phyloP scores from a whole-genome alignment of 2,329 filamentous ascomycete species.

The Colletotrichum musae region DNA sequence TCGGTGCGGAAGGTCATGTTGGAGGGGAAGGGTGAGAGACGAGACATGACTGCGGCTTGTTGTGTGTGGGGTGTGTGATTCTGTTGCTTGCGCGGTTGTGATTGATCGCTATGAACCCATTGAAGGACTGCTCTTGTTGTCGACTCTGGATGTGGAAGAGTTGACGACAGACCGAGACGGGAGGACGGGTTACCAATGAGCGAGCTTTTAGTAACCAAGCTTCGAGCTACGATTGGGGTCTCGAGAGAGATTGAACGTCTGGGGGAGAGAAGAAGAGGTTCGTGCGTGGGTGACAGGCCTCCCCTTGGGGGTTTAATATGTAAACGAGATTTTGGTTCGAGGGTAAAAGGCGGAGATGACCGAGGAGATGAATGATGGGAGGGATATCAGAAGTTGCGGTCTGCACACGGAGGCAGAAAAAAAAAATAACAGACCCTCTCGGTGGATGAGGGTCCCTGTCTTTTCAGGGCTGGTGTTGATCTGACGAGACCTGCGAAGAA shows the following conservation, averaged over 20 bases:
- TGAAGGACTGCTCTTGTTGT: constrained; percentile 31
- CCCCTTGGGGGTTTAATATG: constrained; percentile 23
- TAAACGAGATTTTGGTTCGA: constrained; percentile 32
- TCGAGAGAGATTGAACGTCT: constrained; percentile 12
- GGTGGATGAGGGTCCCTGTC: constrained; percentile 16
- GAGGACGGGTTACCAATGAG: constrained; percentile 21
- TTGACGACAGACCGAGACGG: neutral
- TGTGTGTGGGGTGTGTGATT: neutral
- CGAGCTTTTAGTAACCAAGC: constrained; percentile 40
- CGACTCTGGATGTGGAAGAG: constrained; percentile 5
- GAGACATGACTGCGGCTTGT: constrained; percentile 34
- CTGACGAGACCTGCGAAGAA: constrained; percentile 33
- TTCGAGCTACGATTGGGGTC: constrained; percentile 28
- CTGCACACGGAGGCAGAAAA: constrained; percentile 4
- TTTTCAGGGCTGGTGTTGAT: constrained; percentile 30
- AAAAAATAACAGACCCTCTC: constrained; percentile 27
- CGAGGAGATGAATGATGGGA: constrained; percentile 10
- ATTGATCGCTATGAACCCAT: constrained; percentile 34
- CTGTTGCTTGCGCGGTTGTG: neutral
- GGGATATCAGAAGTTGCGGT: constrained; percentile 37
- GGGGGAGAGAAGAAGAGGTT: constrained; percentile 3
- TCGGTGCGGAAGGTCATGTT: constrained; percentile 46
- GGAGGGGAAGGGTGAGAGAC: constrained; percentile 36
- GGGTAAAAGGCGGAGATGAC: constrained; percentile 34
- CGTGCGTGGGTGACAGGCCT: constrained; percentile 21